Percentiles rank a stretch among this genome's conserved stretches.
These are phyloP conservation scores for Saccharomyces eubayanus DNA, from an alignment of 805 yeast genomes.

Conservation along the genomic window DNA sequence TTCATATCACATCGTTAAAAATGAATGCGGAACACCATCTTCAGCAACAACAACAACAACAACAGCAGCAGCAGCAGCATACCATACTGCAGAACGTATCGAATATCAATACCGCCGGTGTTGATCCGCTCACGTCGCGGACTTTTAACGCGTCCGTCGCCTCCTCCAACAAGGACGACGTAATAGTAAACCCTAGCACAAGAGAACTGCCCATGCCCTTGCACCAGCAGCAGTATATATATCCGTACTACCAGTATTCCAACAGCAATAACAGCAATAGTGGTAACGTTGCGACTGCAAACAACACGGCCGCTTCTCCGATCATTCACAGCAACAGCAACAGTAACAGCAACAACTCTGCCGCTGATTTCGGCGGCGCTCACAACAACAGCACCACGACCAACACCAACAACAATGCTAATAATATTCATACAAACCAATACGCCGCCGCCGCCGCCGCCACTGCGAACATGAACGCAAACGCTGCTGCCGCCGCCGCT, in stretches of 20 bases:
- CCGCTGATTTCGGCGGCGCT: conserved; percentile 7
- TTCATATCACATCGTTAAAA: not conserved
- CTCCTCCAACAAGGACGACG: not conserved
- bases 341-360: conserved; percentile 2
- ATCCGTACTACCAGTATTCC: not conserved
- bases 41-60: conserved; percentile 5
- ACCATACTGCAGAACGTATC: not conserved
- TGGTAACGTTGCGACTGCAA: conserved; percentile 6
- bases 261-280: conserved; percentile 3
- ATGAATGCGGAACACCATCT: not conserved
- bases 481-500: conserved; percentile 5
- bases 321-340: not conserved
- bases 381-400: conserved; percentile 3
- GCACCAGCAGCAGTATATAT: not conserved
- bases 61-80: conserved; percentile 1
- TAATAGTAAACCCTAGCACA: not conserved
- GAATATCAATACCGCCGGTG: not conserved
- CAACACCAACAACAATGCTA: conserved; percentile 5
- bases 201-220: conserved; percentile 1
- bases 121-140: not conserved
- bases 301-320: not conserved
- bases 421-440: not conserved
- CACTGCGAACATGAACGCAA: not conserved
- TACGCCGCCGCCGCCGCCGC: not conserved
- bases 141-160: not conserved